These are phyloP conservation scores for Phaeoacremonium minimum DNA, from an alignment of 2,329 filamentous ascomycete genomes.

Conservation along the genomic window DNA sequence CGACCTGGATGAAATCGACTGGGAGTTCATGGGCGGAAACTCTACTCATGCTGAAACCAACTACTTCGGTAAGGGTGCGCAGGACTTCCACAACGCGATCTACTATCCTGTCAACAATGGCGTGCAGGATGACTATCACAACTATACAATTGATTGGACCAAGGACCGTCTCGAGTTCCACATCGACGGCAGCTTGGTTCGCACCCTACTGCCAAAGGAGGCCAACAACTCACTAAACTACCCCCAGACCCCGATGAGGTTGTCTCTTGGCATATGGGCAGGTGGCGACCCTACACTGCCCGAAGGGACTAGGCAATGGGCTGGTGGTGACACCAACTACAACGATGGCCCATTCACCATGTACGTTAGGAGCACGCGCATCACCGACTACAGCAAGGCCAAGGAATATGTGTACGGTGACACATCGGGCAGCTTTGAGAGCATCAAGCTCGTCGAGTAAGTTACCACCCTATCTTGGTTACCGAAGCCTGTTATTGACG, in stretches of 20 bases:
- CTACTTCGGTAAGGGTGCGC: conserved; percentile 73
- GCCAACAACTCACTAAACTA: conserved; percentile 60
- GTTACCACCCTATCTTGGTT: conserved; percentile 16
- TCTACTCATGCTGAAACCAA: conserved; percentile 62
- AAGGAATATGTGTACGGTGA: conserved; percentile 65
- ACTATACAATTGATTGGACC: conserved; percentile 75
- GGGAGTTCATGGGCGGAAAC: conserved; percentile 74
- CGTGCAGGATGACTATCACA: conserved; percentile 62
- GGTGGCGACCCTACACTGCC: conserved; percentile 53
- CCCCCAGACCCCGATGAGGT: conserved; percentile 73
- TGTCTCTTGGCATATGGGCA: conserved; percentile 65
- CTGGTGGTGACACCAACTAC: conserved; percentile 66
- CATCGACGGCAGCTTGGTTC: conserved; percentile 63
- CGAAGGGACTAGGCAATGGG: conserved; percentile 61
- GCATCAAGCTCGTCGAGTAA: conserved; percentile 55
- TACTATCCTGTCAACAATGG: conserved; percentile 51
- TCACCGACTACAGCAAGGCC: conserved; percentile 57
- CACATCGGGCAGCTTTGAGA: conserved; percentile 55
- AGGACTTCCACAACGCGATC: conserved; percentile 58
- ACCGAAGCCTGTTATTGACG: neutral
- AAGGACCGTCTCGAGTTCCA: conserved; percentile 61
- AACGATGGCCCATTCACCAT: conserved; percentile 64
- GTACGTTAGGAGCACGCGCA: conserved; percentile 58
- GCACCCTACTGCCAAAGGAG: conserved; percentile 57
- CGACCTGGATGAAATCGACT: conserved; percentile 83